Evolutionary conservation across 2,329 filamentous ascomycete genomes (phyloP), one percentile per base, ranked within the genome.

Genomic region (Dothideomycetidae sp.): DNA sequence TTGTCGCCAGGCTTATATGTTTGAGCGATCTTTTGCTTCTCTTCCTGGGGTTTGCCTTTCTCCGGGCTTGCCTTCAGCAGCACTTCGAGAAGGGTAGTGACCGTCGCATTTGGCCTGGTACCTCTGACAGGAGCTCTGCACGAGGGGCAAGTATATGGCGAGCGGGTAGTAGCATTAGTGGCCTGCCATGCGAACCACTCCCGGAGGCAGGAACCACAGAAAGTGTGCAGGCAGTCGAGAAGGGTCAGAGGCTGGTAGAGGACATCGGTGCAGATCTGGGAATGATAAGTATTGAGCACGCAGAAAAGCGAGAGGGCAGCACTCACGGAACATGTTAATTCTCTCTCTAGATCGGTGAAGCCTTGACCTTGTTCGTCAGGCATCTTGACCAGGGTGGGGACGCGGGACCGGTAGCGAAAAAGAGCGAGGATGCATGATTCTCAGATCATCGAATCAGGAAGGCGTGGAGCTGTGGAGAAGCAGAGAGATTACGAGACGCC

Each of bases 161-260:
- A 61, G 3, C 50, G 65, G 43, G 50, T 68, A 5, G 69, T 70
- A 30, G 70, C 70, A 10, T 67, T 66, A 18, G 68, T 64, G 26
- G 77, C 76, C 57, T 93, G 84, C 59, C 76, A 90, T 45, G 68
- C 65, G 56, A 96, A 98, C 90, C 90, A 98, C 64, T 93, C 84
- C 58, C 93, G 93, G 42, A 96, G 60, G 55, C 90, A 98, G 28
- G 82, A 81, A 46, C 86, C 90, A 64, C 90, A 98, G 60, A 92
- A 98, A 31, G 88, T 94, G 42, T 57, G 54, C 17, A 59, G 47
- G 43, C 56, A 57, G 46, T 59, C 54, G 45, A 58, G 55, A 30
- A 58, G 48, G 13, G 57, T 58, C 32, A 59, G 46, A 16, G 57
- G 57, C 44, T 58, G 56, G 46, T 55, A 56, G 31, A 59, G 50